A percentile compares a stretch with the other conserved stretches of the same genome.
These are phyloP conservation scores for Blumeriella jaapii DNA, from an alignment of 2,329 filamentous ascomycete genomes.

Conservation along the genomic window DNA sequence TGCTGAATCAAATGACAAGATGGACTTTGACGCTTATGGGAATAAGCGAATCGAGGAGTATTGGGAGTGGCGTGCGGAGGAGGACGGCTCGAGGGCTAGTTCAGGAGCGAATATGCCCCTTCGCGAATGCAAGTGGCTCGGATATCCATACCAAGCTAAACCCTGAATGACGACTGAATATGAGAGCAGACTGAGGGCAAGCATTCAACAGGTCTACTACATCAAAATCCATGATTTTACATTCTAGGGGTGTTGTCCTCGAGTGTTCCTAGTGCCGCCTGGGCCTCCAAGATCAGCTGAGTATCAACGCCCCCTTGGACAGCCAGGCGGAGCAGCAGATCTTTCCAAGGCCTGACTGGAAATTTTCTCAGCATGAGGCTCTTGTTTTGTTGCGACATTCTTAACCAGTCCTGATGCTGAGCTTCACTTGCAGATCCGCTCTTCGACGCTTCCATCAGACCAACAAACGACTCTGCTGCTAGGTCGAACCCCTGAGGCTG, in stretches of 20 bases:
- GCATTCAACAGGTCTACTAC: not conserved
- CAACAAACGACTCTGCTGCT: not conserved
- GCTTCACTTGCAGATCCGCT: not conserved
- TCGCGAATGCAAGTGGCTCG: no score
- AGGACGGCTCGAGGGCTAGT: not conserved
- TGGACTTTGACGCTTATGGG: conserved; percentile 1
- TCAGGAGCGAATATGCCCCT: not conserved
- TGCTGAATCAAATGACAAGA: not conserved
- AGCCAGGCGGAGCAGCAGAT: not conserved
- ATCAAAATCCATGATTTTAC: not conserved
- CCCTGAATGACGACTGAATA: not conserved
- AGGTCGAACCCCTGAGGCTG: not conserved
- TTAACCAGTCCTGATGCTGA: not conserved
- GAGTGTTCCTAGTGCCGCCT: not conserved
- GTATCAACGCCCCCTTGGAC: not conserved
- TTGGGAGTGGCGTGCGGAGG: not conserved
- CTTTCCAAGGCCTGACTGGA: not conserved
- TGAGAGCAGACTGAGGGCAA: not conserved
- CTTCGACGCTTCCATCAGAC: not conserved
- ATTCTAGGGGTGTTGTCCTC: not conserved
- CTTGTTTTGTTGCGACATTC: conserved; percentile 1
- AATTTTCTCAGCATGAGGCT: conserved; percentile 1
- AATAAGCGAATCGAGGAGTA: not conserved
- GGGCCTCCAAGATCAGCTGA: not conserved
- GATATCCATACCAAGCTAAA: no score